Evolutionary conservation across 1,284 basidiomycete genomes (phyloP).

Genomic region (Sporisorium reilianum): DNA sequence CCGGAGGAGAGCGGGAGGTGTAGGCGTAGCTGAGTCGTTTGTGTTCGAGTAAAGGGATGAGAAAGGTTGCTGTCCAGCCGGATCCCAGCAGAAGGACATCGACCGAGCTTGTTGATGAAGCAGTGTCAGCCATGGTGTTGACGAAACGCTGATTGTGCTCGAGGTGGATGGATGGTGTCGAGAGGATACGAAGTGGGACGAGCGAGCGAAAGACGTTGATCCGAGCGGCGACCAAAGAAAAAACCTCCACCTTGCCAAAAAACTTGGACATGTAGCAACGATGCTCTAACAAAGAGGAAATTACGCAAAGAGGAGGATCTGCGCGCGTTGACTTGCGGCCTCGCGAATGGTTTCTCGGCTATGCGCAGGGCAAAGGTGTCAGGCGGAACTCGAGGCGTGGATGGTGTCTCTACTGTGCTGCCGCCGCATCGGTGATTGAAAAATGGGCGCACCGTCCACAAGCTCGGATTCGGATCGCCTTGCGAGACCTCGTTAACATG

Average conservation of each 20-base stretch:
- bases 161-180: slow-evolving; percentile 1
- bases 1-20: slow-evolving; percentile 73
- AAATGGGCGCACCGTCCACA: no score
- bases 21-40: slow-evolving; percentile 68
- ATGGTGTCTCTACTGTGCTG: no score
- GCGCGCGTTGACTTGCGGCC: no score
- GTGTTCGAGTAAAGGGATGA: slow-evolving; percentile 73
- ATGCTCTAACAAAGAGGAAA: no score
- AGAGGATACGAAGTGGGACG: not conserved
- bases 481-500: no score
- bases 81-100: slow-evolving; percentile 78
- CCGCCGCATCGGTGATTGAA: no score
- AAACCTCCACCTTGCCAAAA: slow-evolving; percentile 4
- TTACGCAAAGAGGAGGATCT: no score
- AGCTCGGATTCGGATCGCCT: no score
- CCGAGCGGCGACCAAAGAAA: not conserved
- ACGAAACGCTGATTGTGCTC: not conserved
- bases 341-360: no score
- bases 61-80: slow-evolving; percentile 78
- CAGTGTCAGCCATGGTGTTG: not conserved
- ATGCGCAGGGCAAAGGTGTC: not conserved
- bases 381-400: no score
- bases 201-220: not conserved
- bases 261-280: not conserved
- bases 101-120: slow-evolving; percentile 59